A percentile compares a stretch with the other conserved stretches of the same genome.
These are phyloP conservation scores for Nepenthes alata DNA, from an alignment of 179 eudicot genomes.

Conservation along the genomic window DNA sequence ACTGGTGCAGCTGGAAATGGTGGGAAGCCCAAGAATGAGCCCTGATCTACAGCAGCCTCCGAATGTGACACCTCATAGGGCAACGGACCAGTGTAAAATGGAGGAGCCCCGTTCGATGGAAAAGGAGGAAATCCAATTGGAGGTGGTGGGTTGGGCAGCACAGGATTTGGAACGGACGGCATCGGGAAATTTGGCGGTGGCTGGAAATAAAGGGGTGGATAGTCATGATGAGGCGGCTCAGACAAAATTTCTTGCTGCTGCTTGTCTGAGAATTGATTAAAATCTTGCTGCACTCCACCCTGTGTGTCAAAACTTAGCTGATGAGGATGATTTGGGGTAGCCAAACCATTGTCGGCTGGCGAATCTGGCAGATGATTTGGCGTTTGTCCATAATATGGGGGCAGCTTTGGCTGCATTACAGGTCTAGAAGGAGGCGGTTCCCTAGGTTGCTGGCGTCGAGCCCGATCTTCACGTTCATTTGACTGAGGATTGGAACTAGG, in stretches of 20 bases:
- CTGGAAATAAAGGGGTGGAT: slow-evolving; percentile 19
- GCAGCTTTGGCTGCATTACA: slow-evolving; percentile 31
- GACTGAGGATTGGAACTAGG: slow-evolving; percentile 37
- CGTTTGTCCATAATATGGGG: slow-evolving; percentile 35
- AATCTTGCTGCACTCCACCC: slow-evolving; percentile 24
- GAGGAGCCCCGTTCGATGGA: slow-evolving; percentile 48
- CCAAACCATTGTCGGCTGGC: slow-evolving; percentile 27
- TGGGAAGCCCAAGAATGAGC: slow-evolving; percentile 41
- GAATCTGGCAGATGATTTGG: slow-evolving; percentile 28
- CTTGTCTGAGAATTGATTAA: slow-evolving; percentile 28
- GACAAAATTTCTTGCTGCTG: slow-evolving; percentile 29
- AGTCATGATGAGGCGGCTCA: slow-evolving; percentile 18
- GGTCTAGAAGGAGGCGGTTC: slow-evolving; percentile 59
- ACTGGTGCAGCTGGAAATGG: slow-evolving; percentile 30
- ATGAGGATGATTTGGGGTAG: slow-evolving; percentile 19
- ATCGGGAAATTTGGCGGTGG: slow-evolving; percentile 34
- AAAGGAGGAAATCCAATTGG: slow-evolving; percentile 55
- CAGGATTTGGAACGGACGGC: slow-evolving; percentile 31
- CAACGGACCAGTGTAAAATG: slow-evolving; percentile 27
- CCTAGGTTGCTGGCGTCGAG: slow-evolving; percentile 32
- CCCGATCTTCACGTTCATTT: slow-evolving; percentile 53
- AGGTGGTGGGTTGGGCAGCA: slow-evolving; percentile 33
- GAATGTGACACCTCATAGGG: slow-evolving; percentile 40
- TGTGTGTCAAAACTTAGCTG: slow-evolving; percentile 35
- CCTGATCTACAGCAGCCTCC: slow-evolving; percentile 46